Base-by-base conservation (phyloP, 352 stramenopile species). In the Ophiocytium majus region DNA sequence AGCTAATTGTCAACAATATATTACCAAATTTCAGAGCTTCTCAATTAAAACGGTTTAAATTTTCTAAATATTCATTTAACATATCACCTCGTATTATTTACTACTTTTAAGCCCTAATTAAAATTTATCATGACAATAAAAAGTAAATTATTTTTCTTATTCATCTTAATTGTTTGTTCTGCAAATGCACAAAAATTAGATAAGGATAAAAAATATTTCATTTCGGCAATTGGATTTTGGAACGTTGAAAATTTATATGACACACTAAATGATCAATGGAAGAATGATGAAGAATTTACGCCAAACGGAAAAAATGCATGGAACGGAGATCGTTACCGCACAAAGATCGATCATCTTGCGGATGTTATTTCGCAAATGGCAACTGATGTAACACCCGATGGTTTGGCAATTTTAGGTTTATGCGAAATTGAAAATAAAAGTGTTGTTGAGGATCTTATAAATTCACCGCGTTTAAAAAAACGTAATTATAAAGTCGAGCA, bases 241-340 rank as follows among this genome's bases (percentile, higher is more conserved):
- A 71, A 71, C 28, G 57, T 71, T 23, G 57, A 71, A 71, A 71
- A 71, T 71, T 71, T 71, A 28, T 71, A 71, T 28, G 57, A 71
- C 57, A 71, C 57, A 23, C 57, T 71, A 28, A 71, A 71, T 71
- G 57, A 71, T 28, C 19, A 23, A 28, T 71, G 57, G 57, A 71
- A 71, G 57, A 71, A 71, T 28, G 57, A 71, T 71, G 57, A 71
- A 71, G 57, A 71, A 28, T 71, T 71, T 71, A 71, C 57, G 57
- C 57, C 57, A 71, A 71, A 28, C 57, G 57, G 57, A 71, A 71
- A 71, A 71, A 71, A 71, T 71, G 57, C 57, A 71, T 71, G 57
- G 57, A 71, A 23, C 19, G 57, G 57, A 71, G 57, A 71, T 28
- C 57, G 57, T 23, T 71, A 71, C 57, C 57, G 57, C 23, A 71